Evolutionary conservation across 495 filamentous ascomycete genomes (phyloP), one percentile per base, ranked within the genome.

Genomic region (Aspergillus carlsbadensis): DNA sequence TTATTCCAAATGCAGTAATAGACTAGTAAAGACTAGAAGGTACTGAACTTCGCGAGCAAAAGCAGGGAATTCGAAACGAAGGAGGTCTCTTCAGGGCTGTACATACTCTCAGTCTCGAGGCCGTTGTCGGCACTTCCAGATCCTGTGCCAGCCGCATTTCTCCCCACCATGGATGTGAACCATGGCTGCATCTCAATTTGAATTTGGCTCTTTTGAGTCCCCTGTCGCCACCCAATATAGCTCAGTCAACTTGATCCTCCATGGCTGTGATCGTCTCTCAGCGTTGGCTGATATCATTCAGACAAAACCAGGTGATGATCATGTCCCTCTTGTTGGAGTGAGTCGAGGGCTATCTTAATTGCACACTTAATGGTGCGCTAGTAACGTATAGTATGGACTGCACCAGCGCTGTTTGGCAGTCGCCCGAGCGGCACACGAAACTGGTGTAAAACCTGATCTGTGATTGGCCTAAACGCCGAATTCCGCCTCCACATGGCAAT

Each of bases 351-450:
- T 39, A 10, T 39, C 7, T 24, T 24, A 7, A 17, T 24, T 11
- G 31, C 7, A 15, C 36, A 20, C 6, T 13, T 41, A 31, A 52
- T 41, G 10, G 33, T 10, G 41, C 43, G 35, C 54, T 56, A 56
- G 54, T 56, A 56, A 41, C 24, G 26, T 24, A 49, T 31, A 41
- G 20, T 48, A 29, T n/a, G 26, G 3, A 29, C 26, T 29, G 26
- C 26, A 8, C 8, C 45, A 31, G 22, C 18, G n/a, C n/a, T n/a
- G n/a, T n/a, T n/a, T n/a, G n/a, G n/a, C n/a, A 0, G 44, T 56
- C 53, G 44, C 44, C 53, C 49, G 53, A 56, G 53, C n/a, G n/a
- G n/a, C 53, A 39, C 22, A 49, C 51, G 34, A 56, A 42, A 39
- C 15, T 21, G 24, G n/a, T 39, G 53, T 56, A 56, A 56, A 33